Conservation (phyloP, 176 grass and related monocot genomes). For the Aechmea fasciata region DNA sequence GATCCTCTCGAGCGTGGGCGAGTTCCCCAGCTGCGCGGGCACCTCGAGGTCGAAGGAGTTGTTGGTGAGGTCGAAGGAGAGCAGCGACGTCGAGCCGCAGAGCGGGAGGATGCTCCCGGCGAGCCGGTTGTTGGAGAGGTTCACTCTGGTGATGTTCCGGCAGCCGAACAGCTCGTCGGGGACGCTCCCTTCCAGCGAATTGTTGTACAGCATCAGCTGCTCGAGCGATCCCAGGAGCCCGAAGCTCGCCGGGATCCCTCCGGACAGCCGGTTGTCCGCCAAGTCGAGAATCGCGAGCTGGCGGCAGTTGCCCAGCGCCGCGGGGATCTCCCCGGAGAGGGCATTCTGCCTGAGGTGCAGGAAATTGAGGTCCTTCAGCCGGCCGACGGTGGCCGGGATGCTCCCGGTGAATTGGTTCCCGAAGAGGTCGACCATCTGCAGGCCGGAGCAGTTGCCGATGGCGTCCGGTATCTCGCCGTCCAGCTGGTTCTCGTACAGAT, state of each 20-base stretch:
- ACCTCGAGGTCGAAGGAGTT: slow-evolving; percentile 55
- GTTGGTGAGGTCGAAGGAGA: slow-evolving; percentile 84
- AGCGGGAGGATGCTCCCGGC: slow-evolving; percentile 66
- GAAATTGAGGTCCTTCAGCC: slow-evolving; percentile 49
- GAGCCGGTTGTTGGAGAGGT: slow-evolving; percentile 82
- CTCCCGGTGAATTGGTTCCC: slow-evolving; percentile 68
- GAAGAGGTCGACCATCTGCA: slow-evolving; percentile 79
- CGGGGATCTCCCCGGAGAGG: slow-evolving; percentile 51
- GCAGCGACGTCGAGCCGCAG: slow-evolving; percentile 47
- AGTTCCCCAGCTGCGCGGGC: slow-evolving; percentile 71
- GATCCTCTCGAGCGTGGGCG: slow-evolving; percentile 55
- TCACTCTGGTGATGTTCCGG: slow-evolving; percentile 82
- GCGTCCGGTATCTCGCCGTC: slow-evolving; percentile 50
- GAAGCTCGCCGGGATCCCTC: slow-evolving; percentile 52
- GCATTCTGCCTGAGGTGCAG: slow-evolving; percentile 81
- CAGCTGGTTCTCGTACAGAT: slow-evolving; percentile 87
- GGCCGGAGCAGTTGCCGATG: slow-evolving; percentile 58
- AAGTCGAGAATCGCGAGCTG: slow-evolving; percentile 57
- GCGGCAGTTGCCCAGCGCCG: slow-evolving; percentile 51
- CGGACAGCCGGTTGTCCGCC: slow-evolving; percentile 67
- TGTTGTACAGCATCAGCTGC: slow-evolving; percentile 96
- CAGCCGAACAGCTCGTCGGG: slow-evolving; percentile 86
- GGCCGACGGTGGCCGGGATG: slow-evolving; percentile 62
- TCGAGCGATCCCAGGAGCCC: slow-evolving; percentile 55
- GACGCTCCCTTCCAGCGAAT: slow-evolving; percentile 62